phyloP scores from a whole-genome alignment of 2,329 filamentous ascomycete genomes.

The Leptoxyphium fumago region DNA sequence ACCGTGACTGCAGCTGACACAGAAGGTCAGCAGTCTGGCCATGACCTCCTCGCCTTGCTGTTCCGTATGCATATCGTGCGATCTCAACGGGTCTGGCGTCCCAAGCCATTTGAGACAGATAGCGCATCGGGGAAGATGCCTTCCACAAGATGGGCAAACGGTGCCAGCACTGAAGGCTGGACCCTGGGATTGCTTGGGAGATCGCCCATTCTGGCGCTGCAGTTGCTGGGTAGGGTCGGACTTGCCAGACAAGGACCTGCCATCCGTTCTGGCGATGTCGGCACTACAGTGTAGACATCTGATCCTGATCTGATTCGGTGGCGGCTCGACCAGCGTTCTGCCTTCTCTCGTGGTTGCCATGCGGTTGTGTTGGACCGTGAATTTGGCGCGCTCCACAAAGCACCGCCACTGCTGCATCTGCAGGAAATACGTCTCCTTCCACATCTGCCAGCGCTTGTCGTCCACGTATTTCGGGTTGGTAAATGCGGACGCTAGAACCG shows the following conservation, averaged over 20 bases:
- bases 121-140: constrained; percentile 48
- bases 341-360: constrained; percentile 50
- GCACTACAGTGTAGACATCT: constrained; percentile 61
- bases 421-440: constrained; percentile 62
- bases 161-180: constrained; percentile 27
- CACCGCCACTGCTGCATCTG: constrained; percentile 54
- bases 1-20: constrained; percentile 48
- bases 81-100: constrained; percentile 38
- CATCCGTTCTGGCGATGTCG: constrained; percentile 35
- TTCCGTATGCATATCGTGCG: constrained; percentile 5
- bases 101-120: constrained; percentile 49
- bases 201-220: constrained; percentile 11
- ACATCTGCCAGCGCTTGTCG: constrained; percentile 59
- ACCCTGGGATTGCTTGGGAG: constrained; percentile 6
- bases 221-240: background rate
- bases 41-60: constrained; percentile 23
- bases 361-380: constrained; percentile 62
- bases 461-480: constrained; percentile 63
- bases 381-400: constrained; percentile 62
- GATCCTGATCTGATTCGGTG: constrained; percentile 56
- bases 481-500: constrained; percentile 58
- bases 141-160: constrained; percentile 45
- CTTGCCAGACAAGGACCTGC: constrained; percentile 6
- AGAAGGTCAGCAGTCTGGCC: constrained; percentile 44
- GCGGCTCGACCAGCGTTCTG: constrained; percentile 46